Evolutionary conservation across 768 basidiomycete species (phyloP), one percentile per base, ranked within the genome.

Genomic region (Russula compacta): DNA sequence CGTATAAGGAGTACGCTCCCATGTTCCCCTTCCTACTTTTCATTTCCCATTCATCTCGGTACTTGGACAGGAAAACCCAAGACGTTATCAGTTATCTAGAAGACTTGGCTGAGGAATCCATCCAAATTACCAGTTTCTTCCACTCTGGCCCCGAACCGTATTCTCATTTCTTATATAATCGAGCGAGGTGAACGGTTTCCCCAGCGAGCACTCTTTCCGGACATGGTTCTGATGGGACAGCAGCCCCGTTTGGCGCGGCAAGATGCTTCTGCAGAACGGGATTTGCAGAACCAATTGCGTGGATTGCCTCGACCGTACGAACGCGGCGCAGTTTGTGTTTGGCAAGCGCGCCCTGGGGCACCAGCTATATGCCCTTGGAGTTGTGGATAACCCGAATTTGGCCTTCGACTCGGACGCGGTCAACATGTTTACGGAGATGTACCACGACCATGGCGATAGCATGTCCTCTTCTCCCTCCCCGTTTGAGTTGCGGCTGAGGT

Each of bases 391-490:
- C 59, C 94, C 95, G 0, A 85, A 92, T 68, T 76, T 99, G 40
- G 82, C 85, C 0, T 95, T 95, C 69, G 93, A 95, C 68, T 92
- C 89, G 10, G 95, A 95, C 71, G 94, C 92, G 1, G 89, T 95
- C 43, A 93, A 95, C 71, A 94, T 98, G 83, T 70, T 99, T 66
- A 98, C 94, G 4, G 93, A 97, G 74, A 98, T 99, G 94, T 98
- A 95, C 72, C 93, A 95, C 70, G 93, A 97, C 71, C 94, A 97
- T 66, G 93, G 93, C 1, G 93, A 97, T 69, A 95, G 92, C 93
- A 69, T 69, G 89, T 73, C 42, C 50, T 32, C 44, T 57, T 51
- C 14, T 19, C 38, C 35, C 4, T 19, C 42, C 65, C 33, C 10
- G 14, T 58, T 21, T 15, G 35, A 49, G 11, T 40, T n/a, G 33